Conservation (phyloP, 805 yeast genomes). For the Starmerella bombicola region DNA sequence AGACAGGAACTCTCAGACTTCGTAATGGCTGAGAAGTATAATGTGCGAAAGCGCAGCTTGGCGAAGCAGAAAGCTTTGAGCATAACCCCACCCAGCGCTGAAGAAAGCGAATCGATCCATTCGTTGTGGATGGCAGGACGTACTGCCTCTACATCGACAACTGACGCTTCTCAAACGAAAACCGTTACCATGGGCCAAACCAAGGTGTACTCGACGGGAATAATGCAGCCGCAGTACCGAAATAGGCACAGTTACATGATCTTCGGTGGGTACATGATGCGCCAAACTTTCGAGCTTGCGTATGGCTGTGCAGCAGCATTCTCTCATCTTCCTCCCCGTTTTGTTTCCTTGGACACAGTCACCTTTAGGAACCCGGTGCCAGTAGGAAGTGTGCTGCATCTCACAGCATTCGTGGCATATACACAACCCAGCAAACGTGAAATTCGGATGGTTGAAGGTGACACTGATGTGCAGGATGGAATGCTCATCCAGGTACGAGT, state of each 20-base stretch:
- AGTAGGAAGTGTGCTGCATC: slow-evolving; percentile 76
- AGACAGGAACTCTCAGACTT: slow-evolving; percentile 73
- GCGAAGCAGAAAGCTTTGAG: slow-evolving; percentile 52
- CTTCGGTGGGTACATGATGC: slow-evolving; percentile 85
- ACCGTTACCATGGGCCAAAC: slow-evolving; percentile 62
- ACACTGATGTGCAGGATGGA: slow-evolving; percentile 34
- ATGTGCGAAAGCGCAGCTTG: slow-evolving; percentile 68
- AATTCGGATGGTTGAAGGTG: slow-evolving; percentile 32
- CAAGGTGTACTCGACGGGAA: slow-evolving; percentile 55
- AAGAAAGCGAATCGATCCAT: slow-evolving; percentile 65
- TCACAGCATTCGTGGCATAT: slow-evolving; percentile 73
- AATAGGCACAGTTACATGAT: slow-evolving; percentile 90
- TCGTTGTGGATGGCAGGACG: slow-evolving; percentile 42
- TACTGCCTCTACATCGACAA: neutral
- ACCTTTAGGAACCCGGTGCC: slow-evolving; percentile 92
- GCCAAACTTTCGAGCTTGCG: slow-evolving; percentile 88
- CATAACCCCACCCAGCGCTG: slow-evolving; percentile 60
- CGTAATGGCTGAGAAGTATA: slow-evolving; percentile 79
- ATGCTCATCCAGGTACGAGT: slow-evolving; percentile 83
- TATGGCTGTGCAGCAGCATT: slow-evolving; percentile 88
- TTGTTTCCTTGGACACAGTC: slow-evolving; percentile 79
- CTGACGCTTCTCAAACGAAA: slow-evolving; percentile 34
- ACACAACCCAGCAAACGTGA: slow-evolving; percentile 48
- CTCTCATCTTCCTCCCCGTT: slow-evolving; percentile 73
- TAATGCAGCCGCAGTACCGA: slow-evolving; percentile 95